These are phyloP conservation scores for Boletus rubroflammeus DNA, from an alignment of 768 basidiomycete genomes.

Conservation along the genomic window DNA sequence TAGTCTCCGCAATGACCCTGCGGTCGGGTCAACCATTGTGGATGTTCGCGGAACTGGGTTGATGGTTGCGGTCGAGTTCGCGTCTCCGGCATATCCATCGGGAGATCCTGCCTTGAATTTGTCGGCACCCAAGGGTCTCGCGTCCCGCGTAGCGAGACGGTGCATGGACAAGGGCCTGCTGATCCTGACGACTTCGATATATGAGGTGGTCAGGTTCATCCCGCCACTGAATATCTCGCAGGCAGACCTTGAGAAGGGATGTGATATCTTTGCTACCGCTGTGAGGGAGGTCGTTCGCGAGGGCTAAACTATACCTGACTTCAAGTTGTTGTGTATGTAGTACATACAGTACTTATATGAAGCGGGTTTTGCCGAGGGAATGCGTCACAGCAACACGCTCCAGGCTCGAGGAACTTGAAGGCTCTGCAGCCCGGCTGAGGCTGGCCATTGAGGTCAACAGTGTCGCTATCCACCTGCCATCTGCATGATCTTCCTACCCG, in stretches of 20 bases:
- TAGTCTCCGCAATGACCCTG: slow-evolving; percentile 50
- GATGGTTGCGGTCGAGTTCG: slow-evolving; percentile 85
- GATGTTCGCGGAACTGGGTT: slow-evolving; percentile 88
- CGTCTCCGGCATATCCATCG: slow-evolving; percentile 53
- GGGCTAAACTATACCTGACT: slow-evolving; percentile 14
- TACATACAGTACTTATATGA: background rate
- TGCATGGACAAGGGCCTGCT: slow-evolving; percentile 87
- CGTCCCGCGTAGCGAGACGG: slow-evolving; percentile 66
- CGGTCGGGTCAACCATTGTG: slow-evolving; percentile 56
- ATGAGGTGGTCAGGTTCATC: slow-evolving; percentile 89
- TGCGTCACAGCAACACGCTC: slow-evolving; percentile 8
- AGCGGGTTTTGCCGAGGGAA: slow-evolving; percentile 6
- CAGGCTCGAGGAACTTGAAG: slow-evolving; percentile 7
- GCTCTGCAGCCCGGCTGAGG: too few species aligned
- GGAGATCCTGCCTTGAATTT: slow-evolving; percentile 43
- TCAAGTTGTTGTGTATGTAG: background rate
- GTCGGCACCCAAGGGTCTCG: slow-evolving; percentile 50
- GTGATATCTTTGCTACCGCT: slow-evolving; percentile 61
- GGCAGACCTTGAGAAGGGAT: slow-evolving; percentile 71
- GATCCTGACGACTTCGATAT: slow-evolving; percentile 85
- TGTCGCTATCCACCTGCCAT: slow-evolving; percentile 11
- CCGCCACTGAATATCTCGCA: slow-evolving; percentile 81
- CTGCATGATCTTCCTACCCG: slow-evolving; percentile 6
- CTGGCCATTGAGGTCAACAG: slow-evolving; percentile 10
- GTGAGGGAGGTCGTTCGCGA: slow-evolving; percentile 64